Conservation (phyloP, 148 eudicot genomes). For the Bassia scoparia region DNA sequence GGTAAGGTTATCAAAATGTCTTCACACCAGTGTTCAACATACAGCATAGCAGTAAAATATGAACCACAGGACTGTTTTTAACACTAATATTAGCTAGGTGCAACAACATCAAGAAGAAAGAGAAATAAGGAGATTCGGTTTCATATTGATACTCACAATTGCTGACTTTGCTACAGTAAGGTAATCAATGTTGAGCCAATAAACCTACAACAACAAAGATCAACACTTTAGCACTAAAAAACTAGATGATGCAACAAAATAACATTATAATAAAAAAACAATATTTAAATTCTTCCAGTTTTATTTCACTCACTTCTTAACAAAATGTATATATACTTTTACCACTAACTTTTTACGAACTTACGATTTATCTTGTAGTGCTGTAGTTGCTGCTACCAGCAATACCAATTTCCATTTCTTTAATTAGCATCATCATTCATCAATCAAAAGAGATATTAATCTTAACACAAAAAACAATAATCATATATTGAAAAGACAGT, state of each 20-base stretch:
- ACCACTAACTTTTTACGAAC: neutral
- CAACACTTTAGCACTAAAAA: neutral
- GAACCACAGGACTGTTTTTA: conserved; percentile 68
- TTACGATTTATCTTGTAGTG: no score
- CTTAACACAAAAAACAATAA: neutral
- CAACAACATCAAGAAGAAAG: neutral
- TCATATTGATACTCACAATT: conserved; percentile 58
- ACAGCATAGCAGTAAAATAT: conserved; percentile 89
- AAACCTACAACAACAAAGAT: conserved; percentile 47
- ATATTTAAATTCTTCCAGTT: neutral
- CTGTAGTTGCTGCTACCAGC: neutral
- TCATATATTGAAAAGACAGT: neutral
- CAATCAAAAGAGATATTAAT: neutral
- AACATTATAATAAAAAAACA: neutral
- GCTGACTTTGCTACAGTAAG: conserved; percentile 82
- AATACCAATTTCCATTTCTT: neutral
- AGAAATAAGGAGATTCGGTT: conserved; percentile 5
- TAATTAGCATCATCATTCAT: neutral
- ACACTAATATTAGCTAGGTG: conserved; percentile 6
- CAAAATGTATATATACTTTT: neutral
- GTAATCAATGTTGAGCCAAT: conserved; percentile 84
- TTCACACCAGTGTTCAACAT: conserved; percentile 98
- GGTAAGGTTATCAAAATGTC: conserved; percentile 68
- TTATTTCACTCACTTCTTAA: neutral
- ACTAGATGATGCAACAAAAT: neutral